These are phyloP conservation scores for Candida easanensis DNA, from an alignment of 805 yeast species.

Conservation along the genomic window DNA sequence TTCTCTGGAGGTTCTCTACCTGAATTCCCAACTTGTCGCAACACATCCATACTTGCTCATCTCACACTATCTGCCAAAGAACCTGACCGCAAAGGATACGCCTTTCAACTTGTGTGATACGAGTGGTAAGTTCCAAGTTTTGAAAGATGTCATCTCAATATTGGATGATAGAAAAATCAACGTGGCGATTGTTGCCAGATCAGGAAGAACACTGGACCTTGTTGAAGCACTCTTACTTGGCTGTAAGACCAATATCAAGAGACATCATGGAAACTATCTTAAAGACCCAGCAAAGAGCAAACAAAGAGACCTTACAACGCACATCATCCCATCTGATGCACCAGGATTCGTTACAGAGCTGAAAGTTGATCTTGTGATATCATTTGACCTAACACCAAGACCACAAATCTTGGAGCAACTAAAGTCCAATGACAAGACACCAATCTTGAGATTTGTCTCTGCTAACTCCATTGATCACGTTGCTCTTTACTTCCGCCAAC, in stretches of 20 bases:
- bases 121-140: constrained; percentile 77
- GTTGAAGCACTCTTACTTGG: constrained; percentile 71
- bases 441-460: constrained; percentile 69
- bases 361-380: constrained; percentile 56
- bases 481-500: constrained; percentile 45
- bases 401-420: constrained; percentile 33
- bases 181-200: constrained; percentile 67
- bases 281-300: constrained; percentile 45
- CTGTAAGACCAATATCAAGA: constrained; percentile 49
- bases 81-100: constrained; percentile 65
- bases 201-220: constrained; percentile 68
- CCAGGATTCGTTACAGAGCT: constrained; percentile 8
- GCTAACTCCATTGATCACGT: constrained; percentile 85
- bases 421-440: constrained; percentile 35
- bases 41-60: constrained; percentile 88
- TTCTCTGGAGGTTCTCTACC: constrained; percentile 69
- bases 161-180: constrained; percentile 45
- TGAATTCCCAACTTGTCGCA: constrained; percentile 75
- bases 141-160: constrained; percentile 60
- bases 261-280: constrained; percentile 62
- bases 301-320: constrained; percentile 19
- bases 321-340: constrained; percentile 21
- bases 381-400: constrained; percentile 62
- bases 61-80: constrained; percentile 82
- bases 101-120: constrained; percentile 70